A percentile compares a stretch with the other conserved stretches of the same genome.
Evolutionary conservation across 345 rosid genomes (phyloP).

Genomic region (Populus ilicifolia): DNA sequence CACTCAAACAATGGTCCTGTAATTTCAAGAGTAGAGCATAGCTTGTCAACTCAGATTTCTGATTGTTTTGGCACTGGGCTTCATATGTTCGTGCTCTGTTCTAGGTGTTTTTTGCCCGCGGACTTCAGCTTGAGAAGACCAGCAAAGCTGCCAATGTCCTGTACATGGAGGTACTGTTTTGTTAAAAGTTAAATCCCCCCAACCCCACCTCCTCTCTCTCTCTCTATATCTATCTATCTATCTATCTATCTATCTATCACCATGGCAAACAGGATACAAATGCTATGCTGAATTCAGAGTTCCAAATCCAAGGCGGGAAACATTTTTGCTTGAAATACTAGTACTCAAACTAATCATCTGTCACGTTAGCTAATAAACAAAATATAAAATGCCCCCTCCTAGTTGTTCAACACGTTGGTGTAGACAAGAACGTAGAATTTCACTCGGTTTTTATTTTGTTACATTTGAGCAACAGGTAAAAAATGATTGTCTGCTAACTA

Average conservation of each 20-base stretch:
- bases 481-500: background rate
- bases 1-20: background rate
- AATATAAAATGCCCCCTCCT: background rate
- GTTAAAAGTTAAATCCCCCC: background rate
- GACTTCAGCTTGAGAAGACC: conserved; percentile 87
- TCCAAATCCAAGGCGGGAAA: background rate
- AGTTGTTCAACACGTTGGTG: too few species aligned
- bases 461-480: background rate
- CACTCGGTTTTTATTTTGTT: background rate
- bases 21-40: background rate
- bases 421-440: too few species aligned
- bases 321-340: background rate
- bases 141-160: conserved; percentile 65
- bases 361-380: background rate
- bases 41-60: background rate
- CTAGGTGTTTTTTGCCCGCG: conserved; percentile 76
- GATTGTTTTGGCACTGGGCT: background rate
- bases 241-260: too few species aligned
- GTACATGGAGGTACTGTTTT: conserved; percentile 56
- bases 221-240: background rate
- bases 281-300: background rate
- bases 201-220: background rate
- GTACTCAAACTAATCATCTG: background rate
- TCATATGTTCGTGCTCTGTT: conserved; percentile 9
- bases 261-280: background rate